Percentiles rank a stretch among this genome's conserved stretches.
Evolutionary conservation across 2,329 filamentous ascomycete genomes (phyloP).

Genomic region (Zymoseptoria pseudotritici): DNA sequence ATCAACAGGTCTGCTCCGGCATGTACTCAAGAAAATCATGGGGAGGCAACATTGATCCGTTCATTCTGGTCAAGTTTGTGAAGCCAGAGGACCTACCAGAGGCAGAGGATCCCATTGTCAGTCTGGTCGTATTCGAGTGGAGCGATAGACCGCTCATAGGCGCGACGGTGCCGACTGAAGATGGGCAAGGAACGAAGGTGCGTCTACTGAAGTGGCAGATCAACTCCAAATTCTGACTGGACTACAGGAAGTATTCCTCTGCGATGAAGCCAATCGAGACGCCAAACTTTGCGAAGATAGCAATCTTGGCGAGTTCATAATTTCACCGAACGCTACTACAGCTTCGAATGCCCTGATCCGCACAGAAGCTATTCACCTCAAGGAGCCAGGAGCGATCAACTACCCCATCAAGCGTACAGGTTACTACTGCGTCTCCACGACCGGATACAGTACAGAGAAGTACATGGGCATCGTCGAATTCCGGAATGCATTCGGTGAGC

Average conservation of each 20-base stretch:
- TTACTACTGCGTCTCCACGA: conserved; percentile 89
- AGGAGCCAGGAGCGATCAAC: conserved; percentile 63
- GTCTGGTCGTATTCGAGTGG: conserved; percentile 91
- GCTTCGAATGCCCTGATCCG: conserved; percentile 64
- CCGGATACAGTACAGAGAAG: conserved; percentile 54
- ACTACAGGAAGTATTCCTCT: conserved; percentile 60
- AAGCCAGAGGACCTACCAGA: conserved; percentile 48
- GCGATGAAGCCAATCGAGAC: conserved; percentile 63
- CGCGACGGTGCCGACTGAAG: conserved; percentile 46
- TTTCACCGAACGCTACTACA: conserved; percentile 67
- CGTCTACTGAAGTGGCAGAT: conserved; percentile 1
- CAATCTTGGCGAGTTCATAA: conserved; percentile 78
- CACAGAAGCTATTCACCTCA: conserved; percentile 75
- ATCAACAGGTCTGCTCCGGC: conserved; percentile 77
- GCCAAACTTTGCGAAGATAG: conserved; percentile 64
- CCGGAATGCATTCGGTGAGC: conserved; percentile 90
- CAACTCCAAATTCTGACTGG: conserved; percentile 6
- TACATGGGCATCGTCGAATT: conserved; percentile 84
- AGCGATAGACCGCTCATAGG: conserved; percentile 75
- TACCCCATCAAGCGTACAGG: conserved; percentile 85
- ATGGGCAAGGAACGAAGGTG: conserved; percentile 38
- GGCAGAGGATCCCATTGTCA: conserved; percentile 66
- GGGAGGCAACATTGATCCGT: conserved; percentile 82
- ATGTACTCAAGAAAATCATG: conserved; percentile 90
- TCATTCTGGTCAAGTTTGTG: conserved; percentile 77